Conservation (phyloP, 2,329 filamentous ascomycete genomes). For the Orbilia blumenaviensis region DNA sequence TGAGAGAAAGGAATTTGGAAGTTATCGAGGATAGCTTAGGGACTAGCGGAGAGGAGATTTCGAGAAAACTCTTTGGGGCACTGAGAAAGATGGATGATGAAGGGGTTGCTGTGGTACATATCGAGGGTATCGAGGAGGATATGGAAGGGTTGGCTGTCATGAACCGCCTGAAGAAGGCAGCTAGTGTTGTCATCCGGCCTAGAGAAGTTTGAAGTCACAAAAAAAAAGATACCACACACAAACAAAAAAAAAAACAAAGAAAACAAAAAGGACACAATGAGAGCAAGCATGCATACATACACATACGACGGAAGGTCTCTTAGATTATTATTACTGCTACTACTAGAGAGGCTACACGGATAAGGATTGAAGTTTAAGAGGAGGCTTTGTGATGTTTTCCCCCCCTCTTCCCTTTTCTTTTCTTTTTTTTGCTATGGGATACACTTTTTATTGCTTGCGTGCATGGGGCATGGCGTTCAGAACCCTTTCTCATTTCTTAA, state of each 20-base stretch:
- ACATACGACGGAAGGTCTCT: not conserved
- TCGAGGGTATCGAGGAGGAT: conserved; percentile 84
- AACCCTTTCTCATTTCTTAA: not conserved
- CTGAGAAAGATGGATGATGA: conserved; percentile 83
- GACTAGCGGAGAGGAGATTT: conserved; percentile 75
- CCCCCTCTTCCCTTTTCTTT: no score
- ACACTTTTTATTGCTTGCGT: conserved; percentile 23
- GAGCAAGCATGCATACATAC: no score
- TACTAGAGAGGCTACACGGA: not conserved
- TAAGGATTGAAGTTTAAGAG: not conserved
- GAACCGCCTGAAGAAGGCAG: conserved; percentile 82
- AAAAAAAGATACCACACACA: not conserved
- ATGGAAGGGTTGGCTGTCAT: conserved; percentile 86
- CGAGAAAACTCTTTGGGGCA: conserved; percentile 86
- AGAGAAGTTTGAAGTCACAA: conserved; percentile 16
- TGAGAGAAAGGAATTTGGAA: conserved; percentile 59
- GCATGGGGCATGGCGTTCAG: conserved; percentile 52
- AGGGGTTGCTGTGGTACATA: conserved; percentile 82
- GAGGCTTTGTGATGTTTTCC: conserved; percentile 3
- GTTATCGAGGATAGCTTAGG: conserved; percentile 79
- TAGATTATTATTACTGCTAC: no score
- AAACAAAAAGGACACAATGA: not conserved
- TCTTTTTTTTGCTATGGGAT: conserved; percentile 11
- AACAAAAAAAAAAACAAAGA: not conserved
- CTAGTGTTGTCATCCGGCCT: conserved; percentile 62